phyloP scores from a whole-genome alignment of 805 yeast species.

The Vanderwaltozyma tropicalis region DNA sequence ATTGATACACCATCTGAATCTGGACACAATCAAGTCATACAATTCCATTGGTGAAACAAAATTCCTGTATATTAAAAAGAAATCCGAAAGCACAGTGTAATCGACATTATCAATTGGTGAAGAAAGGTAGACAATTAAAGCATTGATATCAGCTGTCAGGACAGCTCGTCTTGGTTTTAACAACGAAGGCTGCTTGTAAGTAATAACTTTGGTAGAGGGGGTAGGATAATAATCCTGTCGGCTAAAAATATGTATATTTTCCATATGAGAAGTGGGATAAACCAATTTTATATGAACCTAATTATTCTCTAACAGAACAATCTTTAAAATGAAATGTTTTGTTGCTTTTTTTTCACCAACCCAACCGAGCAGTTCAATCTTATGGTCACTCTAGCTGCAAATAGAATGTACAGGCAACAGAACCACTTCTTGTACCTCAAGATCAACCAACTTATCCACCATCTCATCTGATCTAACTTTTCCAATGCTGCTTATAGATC shows the following conservation, averaged over 20 bases:
- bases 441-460: too few relatives aligned
- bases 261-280: background rate
- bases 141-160: conserved; percentile 20
- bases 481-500: too few relatives aligned
- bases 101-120: conserved; percentile 60
- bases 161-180: conserved; percentile 9
- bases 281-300: too few relatives aligned
- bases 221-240: conserved; percentile 23
- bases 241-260: conserved; percentile 9
- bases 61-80: conserved; percentile 72
- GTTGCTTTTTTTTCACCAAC: too few relatives aligned
- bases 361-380: too few relatives aligned
- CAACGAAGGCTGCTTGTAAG: conserved; percentile 8
- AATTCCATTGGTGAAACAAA: conserved; percentile 52
- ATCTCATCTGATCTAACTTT: too few relatives aligned
- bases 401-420: too few relatives aligned
- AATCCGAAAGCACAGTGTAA: conserved; percentile 72
- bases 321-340: too few relatives aligned
- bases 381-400: too few relatives aligned
- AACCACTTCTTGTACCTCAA: too few relatives aligned
- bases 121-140: conserved; percentile 49
- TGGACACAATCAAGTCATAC: conserved; percentile 47
- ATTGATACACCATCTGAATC: conserved; percentile 65
- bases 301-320: too few relatives aligned
- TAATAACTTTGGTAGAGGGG: conserved; percentile 21